A percentile compares a stretch with the other conserved stretches of the same genome.
These are phyloP conservation scores for Leptographium radiaticola DNA, from an alignment of 2,329 filamentous ascomycete genomes.

Conservation along the genomic window DNA sequence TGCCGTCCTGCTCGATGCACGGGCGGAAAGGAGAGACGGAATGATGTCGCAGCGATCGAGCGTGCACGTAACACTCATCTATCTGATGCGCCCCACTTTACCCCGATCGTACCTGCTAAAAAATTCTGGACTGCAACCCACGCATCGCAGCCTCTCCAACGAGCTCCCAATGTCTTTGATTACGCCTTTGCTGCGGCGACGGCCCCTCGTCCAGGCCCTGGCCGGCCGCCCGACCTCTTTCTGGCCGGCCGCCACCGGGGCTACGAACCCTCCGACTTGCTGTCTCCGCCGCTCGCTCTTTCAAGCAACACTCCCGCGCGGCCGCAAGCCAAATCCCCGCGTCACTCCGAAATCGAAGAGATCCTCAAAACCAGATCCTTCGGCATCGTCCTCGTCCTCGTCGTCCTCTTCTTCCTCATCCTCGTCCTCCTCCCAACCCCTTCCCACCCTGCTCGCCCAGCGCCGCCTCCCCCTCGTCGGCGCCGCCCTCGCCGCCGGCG, in stretches of 20 bases:
- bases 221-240: not conserved
- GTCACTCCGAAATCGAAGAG: too few relatives aligned
- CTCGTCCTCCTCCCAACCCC: slow-evolving; percentile 5
- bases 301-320: slow-evolving; percentile 19
- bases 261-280: not conserved
- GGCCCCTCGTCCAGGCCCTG: not conserved
- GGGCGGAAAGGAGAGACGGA: not conserved
- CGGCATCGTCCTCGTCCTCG: not conserved
- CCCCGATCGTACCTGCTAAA: not conserved
- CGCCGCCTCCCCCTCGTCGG: slow-evolving; percentile 12
- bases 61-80: too few relatives aligned
- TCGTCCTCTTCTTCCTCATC: not conserved
- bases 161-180: not conserved
- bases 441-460: slow-evolving; percentile 15
- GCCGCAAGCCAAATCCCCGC: not conserved
- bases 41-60: too few relatives aligned
- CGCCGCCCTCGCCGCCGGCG: slow-evolving; percentile 12
- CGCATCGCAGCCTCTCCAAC: not conserved
- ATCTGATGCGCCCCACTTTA: not conserved
- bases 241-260: not conserved
- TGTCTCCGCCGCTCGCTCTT: not conserved
- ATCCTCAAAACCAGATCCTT: not conserved
- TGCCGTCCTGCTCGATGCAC: not conserved
- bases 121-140: not conserved
- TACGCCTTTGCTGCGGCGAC: not conserved